Evolutionary conservation across 116 monocot species (phyloP).

Genomic region (Trichopus zeylanicus): DNA sequence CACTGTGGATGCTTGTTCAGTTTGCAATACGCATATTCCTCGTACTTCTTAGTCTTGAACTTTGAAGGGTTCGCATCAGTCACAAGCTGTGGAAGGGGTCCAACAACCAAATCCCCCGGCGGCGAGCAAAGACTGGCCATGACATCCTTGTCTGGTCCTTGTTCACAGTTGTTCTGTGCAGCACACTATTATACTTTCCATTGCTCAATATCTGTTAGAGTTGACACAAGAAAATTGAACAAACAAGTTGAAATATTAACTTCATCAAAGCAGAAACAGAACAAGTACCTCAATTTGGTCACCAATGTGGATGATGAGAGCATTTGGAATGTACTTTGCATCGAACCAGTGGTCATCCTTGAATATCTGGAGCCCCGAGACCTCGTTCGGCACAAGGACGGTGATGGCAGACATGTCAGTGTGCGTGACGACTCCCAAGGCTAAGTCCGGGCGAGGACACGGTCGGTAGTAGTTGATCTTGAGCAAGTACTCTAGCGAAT

Average conservation of each 20-base stretch:
- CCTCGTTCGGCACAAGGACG: constrained; percentile 52
- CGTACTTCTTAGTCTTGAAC: constrained; percentile 62
- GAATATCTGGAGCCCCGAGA: constrained; percentile 51
- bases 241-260: too few relatives aligned
- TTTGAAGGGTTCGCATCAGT: constrained; percentile 37
- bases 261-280: too few relatives aligned
- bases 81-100: constrained; percentile 1
- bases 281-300: constrained; percentile 71
- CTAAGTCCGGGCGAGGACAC: constrained; percentile 57
- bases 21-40: constrained; percentile 67
- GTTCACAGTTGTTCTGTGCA: constrained; percentile 5
- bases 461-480: constrained; percentile 83
- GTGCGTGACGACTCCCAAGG: constrained; percentile 48
- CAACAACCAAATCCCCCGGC: constrained; percentile 1
- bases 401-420: constrained; percentile 58
- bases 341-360: constrained; percentile 62
- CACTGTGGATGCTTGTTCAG: constrained; percentile 45
- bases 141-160: constrained; percentile 8
- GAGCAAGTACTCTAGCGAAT: constrained; percentile 31
- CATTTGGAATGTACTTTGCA: constrained; percentile 38
- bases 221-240: too few relatives aligned
- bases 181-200: constrained; percentile 11
- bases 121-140: constrained; percentile 9
- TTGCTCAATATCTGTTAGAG: constrained; percentile 10
- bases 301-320: constrained; percentile 53